These are phyloP conservation scores for Magnusiomyces magnusii DNA, from an alignment of 1,139 yeast species.

Conservation along the genomic window DNA sequence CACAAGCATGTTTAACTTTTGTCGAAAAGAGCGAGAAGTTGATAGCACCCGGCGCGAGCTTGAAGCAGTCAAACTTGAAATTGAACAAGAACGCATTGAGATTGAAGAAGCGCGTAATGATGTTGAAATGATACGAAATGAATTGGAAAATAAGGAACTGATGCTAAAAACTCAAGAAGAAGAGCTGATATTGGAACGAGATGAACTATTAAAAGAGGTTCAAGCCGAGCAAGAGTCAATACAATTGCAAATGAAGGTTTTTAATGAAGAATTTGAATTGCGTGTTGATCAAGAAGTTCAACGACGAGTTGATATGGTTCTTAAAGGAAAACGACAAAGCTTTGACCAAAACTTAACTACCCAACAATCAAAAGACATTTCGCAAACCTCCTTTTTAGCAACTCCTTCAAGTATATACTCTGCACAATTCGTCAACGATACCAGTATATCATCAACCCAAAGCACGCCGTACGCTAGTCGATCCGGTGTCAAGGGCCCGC, in stretches of 20 bases:
- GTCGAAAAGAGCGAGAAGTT: constrained; percentile 72
- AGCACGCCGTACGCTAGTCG: background rate
- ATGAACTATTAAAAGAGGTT: constrained; percentile 23
- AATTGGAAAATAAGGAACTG: constrained; percentile 18
- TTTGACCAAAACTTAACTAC: background rate
- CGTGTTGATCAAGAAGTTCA: constrained; percentile 33
- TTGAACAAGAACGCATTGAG: constrained; percentile 7
- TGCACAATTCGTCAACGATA: background rate
- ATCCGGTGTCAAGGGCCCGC: constrained; percentile 11
- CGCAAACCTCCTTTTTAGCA: no score
- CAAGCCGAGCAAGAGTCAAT: constrained; percentile 24
- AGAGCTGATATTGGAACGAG: constrained; percentile 26
- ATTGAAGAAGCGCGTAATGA: constrained; percentile 17
- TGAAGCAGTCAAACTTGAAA: background rate
- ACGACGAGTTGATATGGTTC: constrained; percentile 19
- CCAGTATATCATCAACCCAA: background rate
- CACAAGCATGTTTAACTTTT: constrained; percentile 66
- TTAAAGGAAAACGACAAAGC: constrained; percentile 5
- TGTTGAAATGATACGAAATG: background rate
- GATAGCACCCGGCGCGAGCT: constrained; percentile 32
- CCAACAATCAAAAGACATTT: background rate
- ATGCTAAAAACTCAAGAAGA: constrained; percentile 19
- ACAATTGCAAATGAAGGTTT: constrained; percentile 24
- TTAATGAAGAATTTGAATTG: constrained; percentile 26
- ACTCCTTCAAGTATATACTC: background rate